phyloP scores from a whole-genome alignment of 108 stramenopile species.

The Schizochytrium sp. region DNA sequence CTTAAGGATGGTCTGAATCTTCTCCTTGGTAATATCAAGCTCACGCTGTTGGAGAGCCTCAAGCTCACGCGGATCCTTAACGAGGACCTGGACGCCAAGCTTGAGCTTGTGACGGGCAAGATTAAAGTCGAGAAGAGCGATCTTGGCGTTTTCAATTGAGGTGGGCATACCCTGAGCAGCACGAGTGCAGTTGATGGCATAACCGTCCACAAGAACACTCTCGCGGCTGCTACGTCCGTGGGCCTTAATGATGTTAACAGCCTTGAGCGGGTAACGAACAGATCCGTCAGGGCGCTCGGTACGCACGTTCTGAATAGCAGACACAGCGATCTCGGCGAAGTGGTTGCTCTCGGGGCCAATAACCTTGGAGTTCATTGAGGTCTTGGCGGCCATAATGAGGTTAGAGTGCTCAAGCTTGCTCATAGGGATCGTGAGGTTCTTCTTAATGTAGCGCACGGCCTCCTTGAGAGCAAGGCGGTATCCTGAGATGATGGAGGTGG shows the following conservation, averaged over 20 bases:
- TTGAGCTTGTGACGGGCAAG: conserved; percentile 98
- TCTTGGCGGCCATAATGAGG: conserved; percentile 93
- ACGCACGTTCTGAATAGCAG: conserved; percentile 90
- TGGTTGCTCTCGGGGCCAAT: conserved; percentile 92
- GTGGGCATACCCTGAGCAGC: conserved; percentile 98
- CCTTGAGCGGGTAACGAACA: conserved; percentile 90
- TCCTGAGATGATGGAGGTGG: conserved; percentile 96
- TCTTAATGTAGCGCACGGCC: conserved; percentile 93
- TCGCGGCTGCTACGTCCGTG: conserved; percentile 96
- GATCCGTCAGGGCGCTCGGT: conserved; percentile 62
- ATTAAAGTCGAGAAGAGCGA: conserved; percentile 98
- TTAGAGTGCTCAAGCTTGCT: conserved; percentile 84
- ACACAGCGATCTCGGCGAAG: conserved; percentile 94
- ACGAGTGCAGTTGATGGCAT: conserved; percentile 92
- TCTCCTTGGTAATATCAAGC: conserved; percentile 99
- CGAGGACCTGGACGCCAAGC: conserved; percentile 94
- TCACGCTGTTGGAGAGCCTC: conserved; percentile 97
- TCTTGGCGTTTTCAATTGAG: conserved; percentile 86
- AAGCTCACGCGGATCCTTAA: conserved; percentile 86
- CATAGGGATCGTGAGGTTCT: conserved; percentile 86
- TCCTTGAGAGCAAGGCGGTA: conserved; percentile 96
- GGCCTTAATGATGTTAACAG: conserved; percentile 98
- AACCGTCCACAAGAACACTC: conserved; percentile 91
- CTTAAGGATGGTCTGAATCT: conserved; percentile 95
- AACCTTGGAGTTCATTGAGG: conserved; percentile 96